Conservation (phyloP, 2,329 filamentous ascomycete species). For the Exophiala calicioides region DNA sequence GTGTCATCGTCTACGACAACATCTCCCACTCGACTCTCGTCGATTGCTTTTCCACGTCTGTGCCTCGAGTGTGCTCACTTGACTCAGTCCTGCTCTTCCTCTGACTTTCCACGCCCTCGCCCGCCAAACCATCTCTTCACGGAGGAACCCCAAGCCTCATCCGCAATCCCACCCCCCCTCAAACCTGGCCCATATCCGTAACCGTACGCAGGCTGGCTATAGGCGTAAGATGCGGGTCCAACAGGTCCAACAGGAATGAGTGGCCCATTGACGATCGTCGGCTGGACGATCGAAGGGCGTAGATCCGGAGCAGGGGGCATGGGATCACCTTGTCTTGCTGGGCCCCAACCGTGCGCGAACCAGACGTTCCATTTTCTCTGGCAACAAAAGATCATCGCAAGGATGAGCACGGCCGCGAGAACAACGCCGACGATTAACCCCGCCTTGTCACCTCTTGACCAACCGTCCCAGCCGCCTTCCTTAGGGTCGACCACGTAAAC, state of each 20-base stretch:
- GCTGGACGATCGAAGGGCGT: conserved; percentile 13
- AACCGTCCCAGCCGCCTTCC: conserved; percentile 31
- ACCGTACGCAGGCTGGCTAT: conserved; percentile 5
- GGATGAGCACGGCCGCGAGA: conserved; percentile 29
- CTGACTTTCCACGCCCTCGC: not conserved
- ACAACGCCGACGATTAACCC: conserved; percentile 34
- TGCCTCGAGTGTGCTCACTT: not conserved
- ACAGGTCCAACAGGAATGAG: no score
- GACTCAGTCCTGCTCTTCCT: not conserved
- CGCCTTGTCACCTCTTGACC: conserved; percentile 32
- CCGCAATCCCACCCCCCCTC: conserved; percentile 8
- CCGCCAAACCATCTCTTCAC: no score
- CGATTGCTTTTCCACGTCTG: no score
- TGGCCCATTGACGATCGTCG: conserved; percentile 16
- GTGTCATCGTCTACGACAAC: no score
- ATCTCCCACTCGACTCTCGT: no score
- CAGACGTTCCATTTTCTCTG: conserved; percentile 24
- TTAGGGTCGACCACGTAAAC: conserved; percentile 19
- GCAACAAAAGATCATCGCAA: conserved; percentile 26
- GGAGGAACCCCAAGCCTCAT: no score
- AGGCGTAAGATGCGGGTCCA: no score
- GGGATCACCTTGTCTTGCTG: not conserved
- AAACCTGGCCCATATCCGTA: conserved; percentile 10
- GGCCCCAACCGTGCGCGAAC: conserved; percentile 24
- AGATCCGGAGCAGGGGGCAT: not conserved